Base-by-base conservation (phyloP, 176 grass and related monocot genomes). In the Carex parvula region DNA sequence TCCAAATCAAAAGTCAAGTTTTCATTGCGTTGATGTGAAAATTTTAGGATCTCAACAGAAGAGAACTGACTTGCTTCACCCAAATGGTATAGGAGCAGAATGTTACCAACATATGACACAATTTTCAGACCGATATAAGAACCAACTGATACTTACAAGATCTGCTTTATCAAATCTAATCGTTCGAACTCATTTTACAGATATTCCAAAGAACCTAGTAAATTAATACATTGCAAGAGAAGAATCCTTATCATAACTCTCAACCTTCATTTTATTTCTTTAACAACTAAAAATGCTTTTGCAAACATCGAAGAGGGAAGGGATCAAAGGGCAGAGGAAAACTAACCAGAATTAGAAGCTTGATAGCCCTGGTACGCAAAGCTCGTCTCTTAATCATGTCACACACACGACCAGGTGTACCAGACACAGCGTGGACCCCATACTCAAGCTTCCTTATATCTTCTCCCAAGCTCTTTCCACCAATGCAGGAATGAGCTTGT, bases 321-420 rank as follows among this genome's bases (percentile, higher is more conserved):
- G 63, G 50, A 79, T 17, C 1, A 8, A 65, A 20, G 39, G 20
- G 20, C 52, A 35, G 64, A 18, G 46, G 5, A 3, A 60, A 83
- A 88, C 88, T 39, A 75, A 98, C 95, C 57, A 98, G 86, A 73
- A 95, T 57, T 69, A 98, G 59, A 58, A 98, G 93, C 77, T 90
- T 98, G 78, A 98, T 89, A 55, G 89, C 89, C 85, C 95, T 93
- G 58, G 95, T 95, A 14, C 92, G 91, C 73, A 98, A 84, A 16
- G 91, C 90, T 52, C 89, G 89, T 55, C 95, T 91, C 79, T 95
- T 98, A 84, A 95, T 98, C 95, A 93, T 93, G 73, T 95, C 92
- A 71, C 79, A 90, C 7, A 94, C 92, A 83, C 89, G 89, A 10
- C 95, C 95, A 17, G 95, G 95, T 16, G 95, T 97, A 80, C 95